Evolutionary conservation across 2,329 filamentous ascomycete genomes (phyloP), one percentile per base, ranked within the genome.

Genomic region (Chrysosporium keratinophilum): DNA sequence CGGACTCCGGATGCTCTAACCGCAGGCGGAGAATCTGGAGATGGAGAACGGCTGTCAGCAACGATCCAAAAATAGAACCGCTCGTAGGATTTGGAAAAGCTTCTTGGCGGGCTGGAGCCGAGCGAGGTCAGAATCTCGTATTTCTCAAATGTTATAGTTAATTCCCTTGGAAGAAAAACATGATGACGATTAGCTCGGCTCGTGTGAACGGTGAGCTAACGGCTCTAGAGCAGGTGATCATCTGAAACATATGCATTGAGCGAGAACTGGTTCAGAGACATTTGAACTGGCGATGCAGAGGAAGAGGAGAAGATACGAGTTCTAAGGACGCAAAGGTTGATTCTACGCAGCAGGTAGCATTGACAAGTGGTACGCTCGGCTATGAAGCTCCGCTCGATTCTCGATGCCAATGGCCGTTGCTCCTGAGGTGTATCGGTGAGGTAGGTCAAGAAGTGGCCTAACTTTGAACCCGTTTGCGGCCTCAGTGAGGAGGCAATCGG

Each of bases 241-340:
- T 50, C 48, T 43, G 48, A 50, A 50, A 50, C 48, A 50, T 50
- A 35, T 23, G 37, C 33, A 23, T 23, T 48, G 14, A 4, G 41
- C 17, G 17, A 48, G 33, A 37, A 31, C 15, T 39, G 10, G 11
- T 7, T n/a, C 23, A 43, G n/a, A 37, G 23, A 41, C 23, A 31
- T 43, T 17, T 20, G 37, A 43, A 15, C 35, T 42, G 40, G 40
- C 23, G 48, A 50, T 33, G 39, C 9, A 19, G 12, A 44, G 12
- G 15, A 12, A 23, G 28, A 50, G 15, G 19, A 11, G 48, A 35
- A 19, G 14, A 42, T 50, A 50, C 48, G 48, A 50, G 48, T 19
- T 28, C 39, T 42, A 14, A 39, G 35, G 34, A 49, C 9, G 39
- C 5, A 17, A n/a, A n/a, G 6, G 15, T 10, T 47, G 31, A 39